Evolutionary conservation across 768 basidiomycete species (phyloP), one percentile per base, ranked within the genome.

Genomic region (Chalciporus chontae): DNA sequence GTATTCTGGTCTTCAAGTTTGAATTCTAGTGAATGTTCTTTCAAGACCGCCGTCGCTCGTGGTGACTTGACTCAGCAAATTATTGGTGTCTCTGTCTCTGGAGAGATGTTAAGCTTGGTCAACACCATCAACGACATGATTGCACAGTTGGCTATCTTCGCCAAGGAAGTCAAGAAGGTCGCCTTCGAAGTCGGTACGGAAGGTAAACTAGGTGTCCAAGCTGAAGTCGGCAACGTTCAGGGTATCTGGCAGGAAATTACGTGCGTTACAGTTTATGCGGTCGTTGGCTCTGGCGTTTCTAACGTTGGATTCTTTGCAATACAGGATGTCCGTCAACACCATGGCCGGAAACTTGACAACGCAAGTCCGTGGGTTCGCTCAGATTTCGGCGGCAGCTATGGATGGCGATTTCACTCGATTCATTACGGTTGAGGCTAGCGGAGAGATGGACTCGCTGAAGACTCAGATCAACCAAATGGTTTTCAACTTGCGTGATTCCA

Each of bases 391-490:
- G 0, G 95, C 96, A 0, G 96, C 96, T 13, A 97, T 94, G 77
- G 96, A 97, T 62, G 95, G 96, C 53, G 96, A 98, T 71, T 97
- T 97, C 71, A 95, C 93, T 19, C 83, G 94, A 15, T 99, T 98
- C 78, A 97, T 99, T 74, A 98, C 96, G 23, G 96, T 99, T 62
- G 95, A 98, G 62, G 96, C 96, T 1, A 87, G 83, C 54, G 96
- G 96, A 45, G 96, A 99, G 71, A 98, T 98, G 96, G 94, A 98
- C 71, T 94, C 91, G 42, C 79, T 99, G 73, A 98, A 99, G 79
- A 96, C 93, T 1, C 95, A 95, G 71, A 94, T 95, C 75, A 94
- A 94, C 61, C 90, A 96, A 71, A 99, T 98, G 96, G 92, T 99
- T 48, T 95, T 91, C 76, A 94, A 94, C 61, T 78, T 99, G 70